A percentile compares a stretch with the other conserved stretches of the same genome.
Evolutionary conservation across 331 rosid species (phyloP).

Genomic region (Malus hybrid): DNA sequence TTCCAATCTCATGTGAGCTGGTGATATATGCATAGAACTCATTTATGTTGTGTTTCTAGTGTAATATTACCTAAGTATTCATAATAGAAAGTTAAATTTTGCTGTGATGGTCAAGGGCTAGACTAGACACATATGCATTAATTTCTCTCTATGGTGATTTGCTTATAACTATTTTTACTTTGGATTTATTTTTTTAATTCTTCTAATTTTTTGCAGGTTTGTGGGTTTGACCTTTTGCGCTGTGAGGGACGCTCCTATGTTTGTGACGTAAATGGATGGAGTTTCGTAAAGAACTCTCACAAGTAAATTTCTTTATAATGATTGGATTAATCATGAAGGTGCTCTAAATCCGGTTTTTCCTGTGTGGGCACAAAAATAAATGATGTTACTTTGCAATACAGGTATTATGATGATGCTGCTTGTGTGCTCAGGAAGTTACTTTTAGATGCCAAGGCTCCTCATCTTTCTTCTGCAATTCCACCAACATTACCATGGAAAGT

Average conservation of each 20-base stretch:
- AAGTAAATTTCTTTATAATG: constrained; percentile 42
- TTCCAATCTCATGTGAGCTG: not conserved
- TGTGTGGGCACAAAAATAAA: not conserved
- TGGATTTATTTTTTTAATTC: constrained; percentile 3
- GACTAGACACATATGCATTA: not conserved
- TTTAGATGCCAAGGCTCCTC: constrained; percentile 96
- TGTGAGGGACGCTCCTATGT: constrained; percentile 96
- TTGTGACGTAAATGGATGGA: constrained; percentile 99
- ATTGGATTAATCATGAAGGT: not conserved
- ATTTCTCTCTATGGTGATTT: not conserved
- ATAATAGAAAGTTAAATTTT: not conserved
- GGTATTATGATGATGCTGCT: constrained; percentile 97
- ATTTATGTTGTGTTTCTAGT: not conserved
- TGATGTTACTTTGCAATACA: constrained; percentile 22
- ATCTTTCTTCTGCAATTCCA: constrained; percentile 89
- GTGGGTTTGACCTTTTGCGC: constrained; percentile 97
- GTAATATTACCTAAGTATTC: not conserved
- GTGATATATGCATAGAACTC: not conserved
- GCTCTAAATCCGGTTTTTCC: constrained; percentile 1
- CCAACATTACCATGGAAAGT: constrained; percentile 91
- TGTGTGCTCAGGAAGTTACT: constrained; percentile 94
- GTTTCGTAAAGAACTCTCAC: constrained; percentile 95
- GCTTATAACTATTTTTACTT: constrained; percentile 1
- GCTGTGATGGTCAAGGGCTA: not conserved
- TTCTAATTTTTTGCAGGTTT: constrained; percentile 59